A percentile compares a stretch with the other conserved stretches of the same genome.
These are phyloP conservation scores for Neofusicoccum ribis DNA, from an alignment of 2,329 filamentous ascomycete genomes.

Conservation along the genomic window DNA sequence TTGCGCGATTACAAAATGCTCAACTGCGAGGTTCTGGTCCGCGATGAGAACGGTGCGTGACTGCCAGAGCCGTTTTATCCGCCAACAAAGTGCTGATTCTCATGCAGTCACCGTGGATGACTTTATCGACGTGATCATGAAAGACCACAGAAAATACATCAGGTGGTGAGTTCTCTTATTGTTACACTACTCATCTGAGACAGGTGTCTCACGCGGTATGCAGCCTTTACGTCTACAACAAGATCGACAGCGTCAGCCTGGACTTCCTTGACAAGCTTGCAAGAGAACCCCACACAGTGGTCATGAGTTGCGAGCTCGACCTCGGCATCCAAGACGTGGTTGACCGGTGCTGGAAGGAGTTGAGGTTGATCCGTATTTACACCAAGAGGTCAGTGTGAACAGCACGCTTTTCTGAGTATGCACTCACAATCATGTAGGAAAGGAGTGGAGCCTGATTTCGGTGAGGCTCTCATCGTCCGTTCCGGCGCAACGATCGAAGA, in stretches of 20 bases:
- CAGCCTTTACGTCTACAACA: slow-evolving; percentile 97
- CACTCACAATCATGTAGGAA: slow-evolving; percentile 57
- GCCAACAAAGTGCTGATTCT: slow-evolving; percentile 13
- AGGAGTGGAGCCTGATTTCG: slow-evolving; percentile 84
- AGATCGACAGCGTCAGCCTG: slow-evolving; percentile 92
- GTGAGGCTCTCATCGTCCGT: slow-evolving; percentile 89
- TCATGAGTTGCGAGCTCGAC: slow-evolving; percentile 97
- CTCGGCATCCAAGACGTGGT: slow-evolving; percentile 92
- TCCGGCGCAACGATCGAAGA: slow-evolving; percentile 89
- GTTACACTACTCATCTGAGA: background rate
- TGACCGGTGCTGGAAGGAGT: slow-evolving; percentile 91
- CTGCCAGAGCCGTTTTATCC: slow-evolving; percentile 11
- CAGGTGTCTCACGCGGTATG: background rate
- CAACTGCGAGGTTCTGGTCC: slow-evolving; percentile 92
- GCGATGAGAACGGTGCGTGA: slow-evolving; percentile 76
- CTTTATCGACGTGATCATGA: slow-evolving; percentile 99
- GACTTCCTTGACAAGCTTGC: slow-evolving; percentile 92
- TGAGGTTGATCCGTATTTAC: slow-evolving; percentile 87
- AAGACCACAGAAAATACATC: slow-evolving; percentile 98
- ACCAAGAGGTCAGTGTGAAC: slow-evolving; percentile 66
- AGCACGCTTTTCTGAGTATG: background rate
- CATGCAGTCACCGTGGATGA: slow-evolving; percentile 83
- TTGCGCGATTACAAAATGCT: slow-evolving; percentile 98
- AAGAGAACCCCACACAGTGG: slow-evolving; percentile 87
- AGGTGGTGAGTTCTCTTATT: slow-evolving; percentile 47